A percentile compares a stretch with the other conserved stretches of the same genome.
Evolutionary conservation across 208 protist genomes (phyloP).

Genomic region (Borovskyia barvae): DNA sequence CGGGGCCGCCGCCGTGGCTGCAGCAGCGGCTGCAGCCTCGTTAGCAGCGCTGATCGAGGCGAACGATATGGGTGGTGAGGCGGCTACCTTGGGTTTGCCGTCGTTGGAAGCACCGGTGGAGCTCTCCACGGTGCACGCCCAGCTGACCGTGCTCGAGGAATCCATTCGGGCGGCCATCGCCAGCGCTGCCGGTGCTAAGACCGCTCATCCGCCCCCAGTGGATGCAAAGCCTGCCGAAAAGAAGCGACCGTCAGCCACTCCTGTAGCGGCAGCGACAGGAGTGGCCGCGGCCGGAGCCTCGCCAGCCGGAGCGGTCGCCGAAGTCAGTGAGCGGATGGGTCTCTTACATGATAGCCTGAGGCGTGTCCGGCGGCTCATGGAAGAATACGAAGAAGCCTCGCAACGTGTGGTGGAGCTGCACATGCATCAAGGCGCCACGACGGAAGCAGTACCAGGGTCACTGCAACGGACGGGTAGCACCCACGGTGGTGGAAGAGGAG

Average conservation of each 20-base stretch:
- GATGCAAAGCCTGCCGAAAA: background rate
- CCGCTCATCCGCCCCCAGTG: background rate
- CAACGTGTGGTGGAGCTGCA: constrained; percentile 24
- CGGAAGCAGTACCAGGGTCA: background rate
- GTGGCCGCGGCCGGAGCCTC: background rate
- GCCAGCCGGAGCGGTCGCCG: background rate
- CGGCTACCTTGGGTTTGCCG: too few relatives aligned
- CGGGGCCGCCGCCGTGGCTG: background rate
- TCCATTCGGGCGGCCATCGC: constrained; percentile 12
- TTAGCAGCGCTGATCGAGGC: background rate
- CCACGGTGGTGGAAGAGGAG: too few relatives aligned
- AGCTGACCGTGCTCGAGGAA: constrained; percentile 12
- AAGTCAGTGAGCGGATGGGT: constrained; percentile 9
- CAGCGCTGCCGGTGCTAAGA: background rate
- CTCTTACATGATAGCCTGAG: constrained; percentile 19
- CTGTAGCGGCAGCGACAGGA: background rate
- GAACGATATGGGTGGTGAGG: background rate
- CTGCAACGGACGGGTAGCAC: background rate
- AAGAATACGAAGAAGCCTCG: constrained; percentile 29
- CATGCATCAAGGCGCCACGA: constrained; percentile 4
- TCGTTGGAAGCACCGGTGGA: background rate
- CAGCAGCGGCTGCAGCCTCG: background rate
- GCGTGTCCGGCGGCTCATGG: constrained; percentile 24
- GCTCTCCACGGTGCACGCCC: constrained; percentile 17
- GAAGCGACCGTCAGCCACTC: background rate